A percentile compares a stretch with the other conserved stretches of the same genome.
phyloP scores from a whole-genome alignment of 805 yeast species.

The Cephaloascus fragrans region DNA sequence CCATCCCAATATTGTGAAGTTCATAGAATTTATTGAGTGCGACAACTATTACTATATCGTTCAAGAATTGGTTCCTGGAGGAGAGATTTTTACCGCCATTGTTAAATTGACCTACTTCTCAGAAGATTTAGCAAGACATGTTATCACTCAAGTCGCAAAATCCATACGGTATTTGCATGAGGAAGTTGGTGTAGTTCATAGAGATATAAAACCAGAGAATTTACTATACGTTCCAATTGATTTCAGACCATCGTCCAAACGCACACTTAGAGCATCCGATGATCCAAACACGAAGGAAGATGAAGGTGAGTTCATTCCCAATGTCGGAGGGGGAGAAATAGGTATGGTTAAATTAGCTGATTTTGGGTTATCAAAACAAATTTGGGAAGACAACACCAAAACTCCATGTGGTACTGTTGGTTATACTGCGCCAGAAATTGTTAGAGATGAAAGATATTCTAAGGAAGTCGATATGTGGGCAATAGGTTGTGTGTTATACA shows the following conservation, averaged over 20 bases:
- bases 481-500: constrained; percentile 89
- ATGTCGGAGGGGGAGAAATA: constrained; percentile 87
- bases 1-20: constrained; percentile 55
- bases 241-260: constrained; percentile 30
- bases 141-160: constrained; percentile 51
- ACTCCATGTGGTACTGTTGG: constrained; percentile 99
- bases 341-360: constrained; percentile 89
- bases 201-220: constrained; percentile 81
- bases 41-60: constrained; percentile 54
- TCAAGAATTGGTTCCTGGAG: constrained; percentile 68
- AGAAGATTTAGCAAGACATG: constrained; percentile 56
- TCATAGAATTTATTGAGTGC: constrained; percentile 59
- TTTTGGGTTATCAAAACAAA: constrained; percentile 87
- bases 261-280: constrained; percentile 49
- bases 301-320: constrained; percentile 77
- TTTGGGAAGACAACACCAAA: constrained; percentile 80
- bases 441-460: constrained; percentile 84
- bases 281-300: constrained; percentile 64
- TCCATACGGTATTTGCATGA: constrained; percentile 65
- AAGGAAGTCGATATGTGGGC: constrained; percentile 99
- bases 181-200: constrained; percentile 68
- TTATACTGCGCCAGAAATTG: constrained; percentile 97
- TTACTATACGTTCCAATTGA: constrained; percentile 55
- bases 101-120: constrained; percentile 58
- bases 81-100: constrained; percentile 64